Conservation (phyloP, 2,329 filamentous ascomycete genomes). For the Colletotrichum coccodes region DNA sequence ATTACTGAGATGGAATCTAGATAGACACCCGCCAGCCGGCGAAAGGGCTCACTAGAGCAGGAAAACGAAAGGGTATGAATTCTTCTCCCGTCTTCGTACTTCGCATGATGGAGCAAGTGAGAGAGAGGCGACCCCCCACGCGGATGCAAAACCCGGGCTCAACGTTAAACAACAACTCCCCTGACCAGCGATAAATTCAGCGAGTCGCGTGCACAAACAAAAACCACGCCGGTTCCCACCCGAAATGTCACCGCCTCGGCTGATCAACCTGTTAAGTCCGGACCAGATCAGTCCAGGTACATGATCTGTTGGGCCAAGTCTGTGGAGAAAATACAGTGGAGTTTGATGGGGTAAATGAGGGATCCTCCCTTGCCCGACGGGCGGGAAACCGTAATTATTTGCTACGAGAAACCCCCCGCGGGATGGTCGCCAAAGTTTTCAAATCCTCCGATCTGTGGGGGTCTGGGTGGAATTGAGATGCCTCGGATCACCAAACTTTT, state of each 20-base stretch:
- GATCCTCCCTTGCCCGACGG: neutral
- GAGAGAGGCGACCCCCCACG: neutral
- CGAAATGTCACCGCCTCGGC: constrained; percentile 23
- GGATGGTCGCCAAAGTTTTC: constrained; percentile 3
- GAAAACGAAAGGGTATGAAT: neutral
- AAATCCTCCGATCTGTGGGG: constrained; percentile 24
- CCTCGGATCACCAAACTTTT: constrained; percentile 4
- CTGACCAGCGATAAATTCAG: constrained; percentile 20
- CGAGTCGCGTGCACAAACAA: constrained; percentile 9
- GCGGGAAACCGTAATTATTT: neutral
- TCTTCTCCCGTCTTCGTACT: neutral
- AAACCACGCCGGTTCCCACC: constrained; percentile 25
- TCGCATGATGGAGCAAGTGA: neutral
- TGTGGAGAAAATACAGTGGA: constrained; percentile 29
- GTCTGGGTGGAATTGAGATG: constrained; percentile 1
- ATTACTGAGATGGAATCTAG: neutral
- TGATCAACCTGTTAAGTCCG: constrained; percentile 15
- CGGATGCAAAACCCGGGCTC: neutral
- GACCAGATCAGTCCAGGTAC: constrained; percentile 1
- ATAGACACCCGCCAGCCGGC: neutral
- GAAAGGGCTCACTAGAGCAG: constrained; percentile 4
- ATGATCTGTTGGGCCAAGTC: constrained; percentile 15
- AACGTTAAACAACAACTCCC: neutral
- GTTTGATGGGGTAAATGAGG: constrained; percentile 16
- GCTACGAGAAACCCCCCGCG: constrained; percentile 6